Conservation (phyloP, 2,329 filamentous ascomycete species). For the Cladosporium halotolerans region DNA sequence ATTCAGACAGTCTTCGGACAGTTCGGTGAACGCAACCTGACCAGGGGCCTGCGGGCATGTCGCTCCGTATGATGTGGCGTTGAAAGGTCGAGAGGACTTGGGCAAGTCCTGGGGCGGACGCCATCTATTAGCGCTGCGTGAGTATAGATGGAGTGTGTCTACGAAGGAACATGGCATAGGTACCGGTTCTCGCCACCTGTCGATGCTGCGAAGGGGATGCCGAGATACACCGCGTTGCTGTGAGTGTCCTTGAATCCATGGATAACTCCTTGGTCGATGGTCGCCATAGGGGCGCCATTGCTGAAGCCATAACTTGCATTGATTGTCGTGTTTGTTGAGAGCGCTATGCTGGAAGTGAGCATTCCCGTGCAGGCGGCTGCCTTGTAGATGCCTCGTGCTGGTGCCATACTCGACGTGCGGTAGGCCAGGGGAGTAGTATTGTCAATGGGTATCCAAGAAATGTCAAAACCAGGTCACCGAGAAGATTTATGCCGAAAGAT, state of each 20-base stretch:
- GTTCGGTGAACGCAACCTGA: conserved; percentile 15
- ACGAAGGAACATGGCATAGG: too few relatives aligned
- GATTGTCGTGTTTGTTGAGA: not conserved
- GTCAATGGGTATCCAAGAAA: not conserved
- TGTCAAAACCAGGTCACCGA: not conserved
- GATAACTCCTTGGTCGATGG: conserved; percentile 8
- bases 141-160: not conserved
- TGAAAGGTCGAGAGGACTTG: conserved; percentile 17
- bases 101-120: conserved; percentile 26
- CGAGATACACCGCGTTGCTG: conserved; percentile 31
- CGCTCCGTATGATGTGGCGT: conserved; percentile 27
- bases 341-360: not conserved
- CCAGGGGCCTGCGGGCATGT: conserved; percentile 29
- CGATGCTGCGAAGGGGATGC: conserved; percentile 36
- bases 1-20: conserved; percentile 52
- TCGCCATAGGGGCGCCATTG: not conserved
- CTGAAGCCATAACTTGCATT: not conserved
- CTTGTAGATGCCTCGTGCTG: not conserved
- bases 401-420: not conserved
- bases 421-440: not conserved
- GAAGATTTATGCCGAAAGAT: not conserved
- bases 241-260: conserved; percentile 12
- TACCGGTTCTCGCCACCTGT: conserved; percentile 37
- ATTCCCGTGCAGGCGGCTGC: not conserved
- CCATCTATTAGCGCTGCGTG: conserved; percentile 20